Base-by-base conservation (phyloP, 1,284 basidiomycete genomes). In the Sporisorium exsertum region DNA sequence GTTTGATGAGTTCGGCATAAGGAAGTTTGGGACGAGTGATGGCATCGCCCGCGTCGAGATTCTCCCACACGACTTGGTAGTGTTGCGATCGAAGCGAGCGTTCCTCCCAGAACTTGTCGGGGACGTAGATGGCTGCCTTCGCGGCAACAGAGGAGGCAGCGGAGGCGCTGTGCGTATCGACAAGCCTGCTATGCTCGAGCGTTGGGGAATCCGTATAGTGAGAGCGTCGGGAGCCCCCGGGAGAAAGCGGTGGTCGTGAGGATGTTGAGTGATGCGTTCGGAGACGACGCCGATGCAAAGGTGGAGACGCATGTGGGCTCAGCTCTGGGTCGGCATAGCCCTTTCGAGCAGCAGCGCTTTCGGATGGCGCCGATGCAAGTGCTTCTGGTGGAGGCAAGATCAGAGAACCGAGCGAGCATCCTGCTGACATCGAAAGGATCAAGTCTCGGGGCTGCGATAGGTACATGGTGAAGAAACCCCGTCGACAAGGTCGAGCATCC, bases 1-100 rank as follows among this genome's bases (percentile, higher is more conserved):
- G 59, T 56, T 77, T 77, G 69, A 77, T 72, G 52, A 77, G 65
- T 24, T 77, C 74, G 6, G 65, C 69, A n/a, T 77, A 77, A 1
- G 65, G 53, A 47, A 65, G 62, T 8, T 54, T 51, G 8, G 74
- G 74, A 0, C 65, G 58, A 0, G 32, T 43, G 33, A 53, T 47
- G 24, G 35, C 27, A 9, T 5, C 53, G 42, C 74, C 74, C 26
- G 61, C 18, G 6, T 67, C 64, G 6, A 77, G 40, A 0, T 35
- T 15, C 5, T 68, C 55, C 74, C 74, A 76, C 2, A 76, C 54
- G 20, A 20, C 47, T 27, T 66, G 55, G 20, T 66, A 70, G 42
- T 74, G 62, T 32, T 57, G 62, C 20, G 72, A 63, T 29, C 72
- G 65, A 33, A 65, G 61, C 49, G 42, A 52, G 7, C 61, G 64